Conservation (phyloP, 169 alveolate genomes). For the Eimeria maxima region DNA sequence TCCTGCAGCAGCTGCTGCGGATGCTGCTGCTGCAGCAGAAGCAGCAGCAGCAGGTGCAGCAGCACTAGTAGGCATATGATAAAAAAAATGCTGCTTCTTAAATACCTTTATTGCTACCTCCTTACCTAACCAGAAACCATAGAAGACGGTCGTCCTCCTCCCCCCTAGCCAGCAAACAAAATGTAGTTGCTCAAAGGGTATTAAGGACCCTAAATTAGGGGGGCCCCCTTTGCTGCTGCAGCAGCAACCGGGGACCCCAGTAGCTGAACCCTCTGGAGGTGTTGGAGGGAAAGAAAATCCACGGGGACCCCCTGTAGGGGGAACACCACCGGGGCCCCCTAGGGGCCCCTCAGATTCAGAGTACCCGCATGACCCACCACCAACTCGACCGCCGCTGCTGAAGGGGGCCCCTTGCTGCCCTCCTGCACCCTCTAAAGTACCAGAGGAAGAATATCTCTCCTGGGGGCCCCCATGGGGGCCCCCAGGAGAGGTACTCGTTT, state of each 20-base stretch:
- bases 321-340: neutral
- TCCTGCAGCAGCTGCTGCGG: slow-evolving; percentile 20
- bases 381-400: neutral
- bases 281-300: neutral
- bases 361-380: no score
- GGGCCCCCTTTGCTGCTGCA: neutral
- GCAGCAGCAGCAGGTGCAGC: slow-evolving; percentile 28
- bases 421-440: no score
- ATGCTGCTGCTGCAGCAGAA: slow-evolving; percentile 21
- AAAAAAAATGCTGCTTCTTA: slow-evolving; percentile 33
- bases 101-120: slow-evolving; percentile 36
- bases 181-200: slow-evolving; percentile 25
- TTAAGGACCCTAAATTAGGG: neutral
- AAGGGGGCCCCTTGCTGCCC: neutral
- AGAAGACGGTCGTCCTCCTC: neutral
- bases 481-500: neutral
- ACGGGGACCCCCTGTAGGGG: neutral
- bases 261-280: neutral
- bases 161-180: slow-evolving; percentile 6
- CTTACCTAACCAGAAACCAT: slow-evolving; percentile 39
- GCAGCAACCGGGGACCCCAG: neutral
- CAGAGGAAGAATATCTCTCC: neutral
- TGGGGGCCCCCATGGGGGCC: neutral
- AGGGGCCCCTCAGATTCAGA: no score
- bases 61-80: slow-evolving; percentile 45